These are phyloP conservation scores for Stagonosporopsis cucurbitacearum DNA, from an alignment of 2,329 filamentous ascomycete species.

Conservation along the genomic window DNA sequence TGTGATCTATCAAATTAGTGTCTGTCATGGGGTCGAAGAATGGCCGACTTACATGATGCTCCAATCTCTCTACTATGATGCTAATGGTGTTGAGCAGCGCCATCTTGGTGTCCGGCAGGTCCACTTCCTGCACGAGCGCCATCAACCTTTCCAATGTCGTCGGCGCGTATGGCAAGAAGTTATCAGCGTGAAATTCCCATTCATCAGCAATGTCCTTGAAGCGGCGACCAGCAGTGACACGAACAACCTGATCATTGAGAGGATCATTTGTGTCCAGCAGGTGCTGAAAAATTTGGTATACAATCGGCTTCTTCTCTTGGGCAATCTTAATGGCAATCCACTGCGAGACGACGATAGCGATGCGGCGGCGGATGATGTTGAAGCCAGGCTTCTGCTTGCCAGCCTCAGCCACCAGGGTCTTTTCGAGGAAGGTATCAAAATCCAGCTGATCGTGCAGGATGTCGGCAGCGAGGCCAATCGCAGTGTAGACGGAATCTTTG, in stretches of 20 bases:
- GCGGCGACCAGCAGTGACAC: slow-evolving; percentile 87
- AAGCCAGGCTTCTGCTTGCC: slow-evolving; percentile 71
- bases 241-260: slow-evolving; percentile 88
- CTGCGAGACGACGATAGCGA: slow-evolving; percentile 85
- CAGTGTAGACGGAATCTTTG: slow-evolving; percentile 94
- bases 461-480: slow-evolving; percentile 83
- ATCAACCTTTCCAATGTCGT: slow-evolving; percentile 76
- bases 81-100: slow-evolving; percentile 86
- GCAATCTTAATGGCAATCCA: slow-evolving; percentile 84
- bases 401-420: slow-evolving; percentile 78
- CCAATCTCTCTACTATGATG: slow-evolving; percentile 80
- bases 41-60: slow-evolving; percentile 64
- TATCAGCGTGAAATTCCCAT: slow-evolving; percentile 76
- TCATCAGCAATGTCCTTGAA: slow-evolving; percentile 82
- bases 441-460: slow-evolving; percentile 77
- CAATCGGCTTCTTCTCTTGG: slow-evolving; percentile 70
- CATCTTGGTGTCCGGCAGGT: slow-evolving; percentile 87
- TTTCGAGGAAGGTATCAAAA: slow-evolving; percentile 79
- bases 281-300: slow-evolving; percentile 90
- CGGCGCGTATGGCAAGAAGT: slow-evolving; percentile 79
- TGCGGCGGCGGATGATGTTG: slow-evolving; percentile 84
- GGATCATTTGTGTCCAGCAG: slow-evolving; percentile 78
- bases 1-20: slow-evolving; percentile 54
- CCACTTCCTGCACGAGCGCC: slow-evolving; percentile 77
- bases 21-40: no score